Evolutionary conservation across 306 rosid genomes (phyloP), one percentile per base, ranked within the genome.

Genomic region (Malus orientalis): DNA sequence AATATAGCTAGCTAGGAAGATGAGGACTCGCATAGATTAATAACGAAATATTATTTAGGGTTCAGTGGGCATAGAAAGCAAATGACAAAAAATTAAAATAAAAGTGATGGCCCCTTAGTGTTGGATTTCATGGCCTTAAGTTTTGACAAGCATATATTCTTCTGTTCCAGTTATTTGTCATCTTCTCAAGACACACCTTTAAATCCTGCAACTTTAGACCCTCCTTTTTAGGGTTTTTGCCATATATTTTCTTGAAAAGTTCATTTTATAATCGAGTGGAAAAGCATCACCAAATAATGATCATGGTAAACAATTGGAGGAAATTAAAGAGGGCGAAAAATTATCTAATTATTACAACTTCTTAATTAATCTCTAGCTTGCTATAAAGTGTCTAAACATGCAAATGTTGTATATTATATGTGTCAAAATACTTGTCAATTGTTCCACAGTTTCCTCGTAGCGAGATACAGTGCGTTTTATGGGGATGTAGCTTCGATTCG

Each of bases 141-240:
- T 81, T 40, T 83, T 86, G 74, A 85, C 84, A 82, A 86, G 90
- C 88, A 87, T 81, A 83, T 86, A 81, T 88, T 85, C 91, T 80
- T 79, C 83, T 87, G 88, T 88, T 83, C 63, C 81, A 40, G 66
- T 75, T 61, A 76, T 71, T 86, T 88, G 96, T 90, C 89, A 78
- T 86, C 85, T 88, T 80, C 85, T 82, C 71, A 70, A 73, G 67
- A 59, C 80, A 64, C 73, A 47, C 85, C 81, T 90, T 88, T 76
- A 81, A 77, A 76, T 76, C 83, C 86, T 82, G 69, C 84, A 68
- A 77, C 89, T 90, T 88, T 88, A 83, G 82, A 81, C 70, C 86
- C 81, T 60, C 75, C 86, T 83, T 88, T 90, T 74, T 57, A 75
- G 82, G 89, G 79, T 78, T 81, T 81, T 76, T 85, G 79, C 89